Conservation (phyloP, 108 stramenopile genomes). For the Pseudonitzschia multiseries region DNA sequence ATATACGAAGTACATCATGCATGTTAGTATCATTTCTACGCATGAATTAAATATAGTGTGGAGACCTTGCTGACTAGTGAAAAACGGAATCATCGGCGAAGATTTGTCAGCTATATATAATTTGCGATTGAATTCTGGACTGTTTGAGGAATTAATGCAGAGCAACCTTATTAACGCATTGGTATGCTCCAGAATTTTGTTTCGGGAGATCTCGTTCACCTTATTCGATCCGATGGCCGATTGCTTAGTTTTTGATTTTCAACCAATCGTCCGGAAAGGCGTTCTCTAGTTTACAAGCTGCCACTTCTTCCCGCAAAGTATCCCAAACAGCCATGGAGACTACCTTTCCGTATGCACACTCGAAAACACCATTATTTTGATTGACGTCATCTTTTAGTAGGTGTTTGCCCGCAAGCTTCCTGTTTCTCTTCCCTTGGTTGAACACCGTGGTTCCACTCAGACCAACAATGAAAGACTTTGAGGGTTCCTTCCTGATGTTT, state of each 20-base stretch:
- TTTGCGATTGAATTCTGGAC: too few relatives aligned
- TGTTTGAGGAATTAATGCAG: too few relatives aligned
- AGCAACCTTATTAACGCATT: too few relatives aligned
- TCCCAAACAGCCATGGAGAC: constrained; percentile 39
- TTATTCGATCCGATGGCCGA: not conserved
- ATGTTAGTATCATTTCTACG: too few relatives aligned
- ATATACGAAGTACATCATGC: too few relatives aligned
- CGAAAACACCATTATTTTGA: not conserved
- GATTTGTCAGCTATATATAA: too few relatives aligned
- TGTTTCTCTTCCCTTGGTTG: constrained; percentile 11
- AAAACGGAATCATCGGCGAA: too few relatives aligned
- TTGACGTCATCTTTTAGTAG: not conserved
- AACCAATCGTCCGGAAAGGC: constrained; percentile 15
- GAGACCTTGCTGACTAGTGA: too few relatives aligned
- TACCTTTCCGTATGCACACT: constrained; percentile 22
- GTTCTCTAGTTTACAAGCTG: constrained; percentile 31
- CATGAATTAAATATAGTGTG: too few relatives aligned
- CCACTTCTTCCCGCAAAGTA: constrained; percentile 20
- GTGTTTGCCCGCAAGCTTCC: not conserved
- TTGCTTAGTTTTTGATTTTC: not conserved
- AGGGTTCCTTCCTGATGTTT: not conserved
- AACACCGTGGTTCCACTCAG: not conserved
- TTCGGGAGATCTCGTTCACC: not conserved
- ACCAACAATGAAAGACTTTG: constrained; percentile 4
- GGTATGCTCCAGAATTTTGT: too few relatives aligned